Percentiles rank a stretch among this genome's conserved stretches.
These are phyloP conservation scores for Rosa chinensis DNA, from an alignment of 306 rosid genomes.

Conservation along the genomic window DNA sequence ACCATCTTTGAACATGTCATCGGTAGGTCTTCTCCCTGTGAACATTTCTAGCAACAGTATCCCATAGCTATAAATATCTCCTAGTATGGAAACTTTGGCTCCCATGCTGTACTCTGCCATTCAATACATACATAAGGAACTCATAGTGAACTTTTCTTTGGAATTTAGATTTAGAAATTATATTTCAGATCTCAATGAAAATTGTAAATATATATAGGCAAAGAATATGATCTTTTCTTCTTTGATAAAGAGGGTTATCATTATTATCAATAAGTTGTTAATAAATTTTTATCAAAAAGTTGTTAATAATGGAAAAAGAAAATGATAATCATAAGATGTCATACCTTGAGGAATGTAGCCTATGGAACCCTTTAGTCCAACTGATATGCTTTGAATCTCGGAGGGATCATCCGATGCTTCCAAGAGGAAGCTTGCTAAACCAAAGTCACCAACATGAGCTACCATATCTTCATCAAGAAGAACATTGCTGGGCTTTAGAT, in stretches of 20 bases:
- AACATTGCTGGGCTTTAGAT: too few relatives aligned
- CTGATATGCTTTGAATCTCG: constrained; percentile 8
- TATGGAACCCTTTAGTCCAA: constrained; percentile 32
- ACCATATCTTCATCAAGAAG: too few relatives aligned
- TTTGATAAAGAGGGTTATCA: not conserved
- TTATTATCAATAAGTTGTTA: too few relatives aligned
- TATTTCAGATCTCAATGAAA: not conserved
- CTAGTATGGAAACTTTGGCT: constrained; percentile 19
- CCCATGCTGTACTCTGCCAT: constrained; percentile 36
- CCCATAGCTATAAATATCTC: too few relatives aligned
- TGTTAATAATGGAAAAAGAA: too few relatives aligned
- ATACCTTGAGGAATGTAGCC: constrained; percentile 46
- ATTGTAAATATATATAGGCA: not conserved
- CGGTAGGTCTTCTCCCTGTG: too few relatives aligned
- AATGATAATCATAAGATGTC: not conserved
- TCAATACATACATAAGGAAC: not conserved
- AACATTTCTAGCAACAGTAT: too few relatives aligned
- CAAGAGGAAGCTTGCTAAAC: not conserved
- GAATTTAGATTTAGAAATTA: not conserved
- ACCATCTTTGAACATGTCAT: too few relatives aligned
- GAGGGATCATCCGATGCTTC: constrained; percentile 25
- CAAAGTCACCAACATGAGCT: too few relatives aligned
- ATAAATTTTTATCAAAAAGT: too few relatives aligned
- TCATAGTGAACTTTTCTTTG: not conserved
- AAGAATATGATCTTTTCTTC: not conserved